Base-by-base conservation (phyloP, 2,329 filamentous ascomycete species). In the Aschersonia sp. region DNA sequence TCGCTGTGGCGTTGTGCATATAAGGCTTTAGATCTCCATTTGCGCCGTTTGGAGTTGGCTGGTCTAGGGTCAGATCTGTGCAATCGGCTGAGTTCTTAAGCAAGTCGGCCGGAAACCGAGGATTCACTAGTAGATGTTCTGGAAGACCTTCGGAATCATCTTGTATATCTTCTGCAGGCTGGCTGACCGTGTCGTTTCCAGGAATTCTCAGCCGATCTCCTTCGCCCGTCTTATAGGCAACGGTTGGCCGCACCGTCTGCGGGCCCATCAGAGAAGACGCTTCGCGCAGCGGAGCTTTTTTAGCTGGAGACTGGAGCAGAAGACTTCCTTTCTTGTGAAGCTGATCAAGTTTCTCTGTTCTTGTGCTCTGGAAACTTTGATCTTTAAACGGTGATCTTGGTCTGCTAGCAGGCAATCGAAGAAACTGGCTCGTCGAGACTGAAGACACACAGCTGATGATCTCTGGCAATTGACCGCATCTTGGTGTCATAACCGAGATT, bases 381-480 rank as follows among this genome's bases (percentile, higher is more conserved):
- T 62, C 55, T 55, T 71, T 69, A 49, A 68, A 61, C 5, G 68
- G 66, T 3, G 69, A 70, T 41, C 68, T 65, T 2, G 69, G 65
- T 43, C 72, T 63, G 58, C 75, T 76, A 12, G 73, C 73, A 1
- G 72, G 71, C 4, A 74, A 75, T 46, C 69, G 66, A 4, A 75
- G 56, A 4, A 73, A 56, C 1, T 64, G 8, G 7, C 14, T 62
- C 2, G 54, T 52, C 52, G 68, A 72, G 54, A 64, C 61, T 5
- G 65, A 59, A n/a, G 63, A 60, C 6, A 49, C 44, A 22, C 22
- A 22, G 22, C 22, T 30, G 8, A 48, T 30, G n/a, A 54, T 49
- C 1, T 53, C 50, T 1, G 45, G 46, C 8, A 40, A 40, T 12
- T 50, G 46, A n/a, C 48, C 49, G 2, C 49, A 14, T 32, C 14